These are phyloP conservation scores for Cicer arietinum DNA, from an alignment of 306 rosid species.

Conservation along the genomic window DNA sequence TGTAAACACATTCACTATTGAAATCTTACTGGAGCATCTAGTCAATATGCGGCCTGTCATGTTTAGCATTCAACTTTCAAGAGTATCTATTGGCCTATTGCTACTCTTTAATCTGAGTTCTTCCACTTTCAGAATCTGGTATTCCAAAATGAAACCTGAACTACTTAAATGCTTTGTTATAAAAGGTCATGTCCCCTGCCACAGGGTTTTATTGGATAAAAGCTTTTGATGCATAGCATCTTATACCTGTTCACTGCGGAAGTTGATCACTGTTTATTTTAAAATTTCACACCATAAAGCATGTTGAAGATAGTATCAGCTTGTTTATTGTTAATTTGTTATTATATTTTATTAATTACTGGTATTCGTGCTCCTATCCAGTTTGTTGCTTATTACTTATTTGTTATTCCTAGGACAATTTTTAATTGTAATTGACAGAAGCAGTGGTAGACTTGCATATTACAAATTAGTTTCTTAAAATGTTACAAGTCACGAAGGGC, in stretches of 20 bases:
- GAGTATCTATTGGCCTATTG: background rate
- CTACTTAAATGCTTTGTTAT: background rate
- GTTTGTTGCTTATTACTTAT: background rate
- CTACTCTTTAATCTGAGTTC: constrained; percentile 5
- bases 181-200: background rate
- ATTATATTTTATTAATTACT: background rate
- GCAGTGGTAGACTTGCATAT: constrained; percentile 6
- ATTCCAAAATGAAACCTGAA: constrained; percentile 28
- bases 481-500: background rate
- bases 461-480: constrained; percentile 28
- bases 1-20: background rate
- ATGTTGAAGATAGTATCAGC: background rate
- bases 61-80: constrained; percentile 3
- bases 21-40: background rate
- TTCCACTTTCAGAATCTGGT: background rate
- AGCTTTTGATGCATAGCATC: constrained; percentile 29
- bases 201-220: constrained; percentile 9
- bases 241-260: background rate
- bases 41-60: background rate
- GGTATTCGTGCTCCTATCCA: background rate
- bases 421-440: background rate
- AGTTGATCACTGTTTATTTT: background rate
- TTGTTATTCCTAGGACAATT: background rate
- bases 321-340: background rate
- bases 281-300: constrained; percentile 3